Conservation (phyloP, 164 flowering plant genomes). For the Tetrastigma voinierianum region DNA sequence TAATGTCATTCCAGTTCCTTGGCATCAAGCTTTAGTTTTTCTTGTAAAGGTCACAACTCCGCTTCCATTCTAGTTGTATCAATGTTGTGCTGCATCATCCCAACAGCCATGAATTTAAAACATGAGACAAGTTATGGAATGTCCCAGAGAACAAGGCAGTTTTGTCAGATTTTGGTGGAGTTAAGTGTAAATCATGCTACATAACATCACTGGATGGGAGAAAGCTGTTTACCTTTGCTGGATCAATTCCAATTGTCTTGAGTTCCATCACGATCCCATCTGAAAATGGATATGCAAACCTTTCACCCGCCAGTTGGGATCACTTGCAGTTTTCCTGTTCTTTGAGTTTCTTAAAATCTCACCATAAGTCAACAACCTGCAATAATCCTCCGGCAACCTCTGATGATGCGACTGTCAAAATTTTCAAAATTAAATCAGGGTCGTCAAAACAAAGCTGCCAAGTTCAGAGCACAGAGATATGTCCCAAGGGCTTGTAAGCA, state of each 20-base stretch:
- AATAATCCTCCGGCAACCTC: too few relatives aligned
- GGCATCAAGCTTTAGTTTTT: conserved; percentile 8
- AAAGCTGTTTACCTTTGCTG: conserved; percentile 14
- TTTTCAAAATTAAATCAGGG: too few relatives aligned
- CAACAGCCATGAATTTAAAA: neutral
- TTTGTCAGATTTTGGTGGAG: too few relatives aligned
- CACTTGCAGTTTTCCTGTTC: conserved; percentile 5
- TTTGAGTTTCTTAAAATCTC: conserved; percentile 6
- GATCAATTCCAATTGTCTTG: conserved; percentile 21
- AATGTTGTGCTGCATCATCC: conserved; percentile 6
- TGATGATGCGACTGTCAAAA: too few relatives aligned
- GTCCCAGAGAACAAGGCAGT: too few relatives aligned
- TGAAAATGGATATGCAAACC: conserved; percentile 2
- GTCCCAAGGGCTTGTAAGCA: too few relatives aligned
- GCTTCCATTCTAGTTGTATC: neutral
- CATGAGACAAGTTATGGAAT: neutral
- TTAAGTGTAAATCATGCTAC: too few relatives aligned
- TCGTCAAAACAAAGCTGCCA: too few relatives aligned
- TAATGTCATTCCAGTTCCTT: conserved; percentile 25
- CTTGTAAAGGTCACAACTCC: neutral
- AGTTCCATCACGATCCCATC: conserved; percentile 28
- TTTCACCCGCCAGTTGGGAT: neutral
- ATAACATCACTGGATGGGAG: too few relatives aligned
- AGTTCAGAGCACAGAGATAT: too few relatives aligned
- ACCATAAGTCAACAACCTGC: too few relatives aligned